Evolutionary conservation across 345 rosid species (phyloP), one percentile per base, ranked within the genome.

Genomic region (Triadica sebifera): DNA sequence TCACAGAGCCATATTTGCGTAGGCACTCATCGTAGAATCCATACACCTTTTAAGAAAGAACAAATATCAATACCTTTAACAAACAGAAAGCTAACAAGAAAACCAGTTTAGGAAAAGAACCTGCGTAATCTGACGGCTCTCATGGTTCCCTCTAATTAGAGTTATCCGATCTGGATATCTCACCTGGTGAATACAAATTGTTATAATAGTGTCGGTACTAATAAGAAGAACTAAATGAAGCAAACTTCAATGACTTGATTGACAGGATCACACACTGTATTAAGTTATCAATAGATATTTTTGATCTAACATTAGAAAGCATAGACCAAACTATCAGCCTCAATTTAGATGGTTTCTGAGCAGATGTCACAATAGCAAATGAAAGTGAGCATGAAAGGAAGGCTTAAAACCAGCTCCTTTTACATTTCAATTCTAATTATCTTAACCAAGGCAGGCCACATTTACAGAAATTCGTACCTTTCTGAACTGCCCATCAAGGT

Each of bases 71-170:
- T 34, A 75, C 41, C 71, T 71, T 22, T 34, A 61, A 75, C 57
- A 56, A 50, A 67, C 11, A 9, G 52, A 8, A 58, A 7, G 38
- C 25, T 50, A 86, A 63, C 66, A 65, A 58, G 71, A 73, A 58
- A 49, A 69, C 70, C 65, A 73, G 71, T 16, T 5, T 73, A 71
- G 49, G 65, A 45, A 8, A 37, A 55, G 71, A 66, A 95, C 99
- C 97, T 96, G 97, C n/a, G 99, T 96, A 78, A 96, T 96, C 83
- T 96, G 97, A 68, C 96, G 95, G 81, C 98, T 91, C 83, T 95
- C 98, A 77, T 95, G 98, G 87, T 93, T 96, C 47, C 97, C 98
- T 84, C 97, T 83, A 71, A 93, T 89, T 69, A 96, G 95, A 69
- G 99, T 93, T 81, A 96, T 91, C 69, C 97, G 85, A 82, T 96